Base-by-base conservation (phyloP, 2,329 filamentous ascomycete species). In the Trichoderma afroharzianum region DNA sequence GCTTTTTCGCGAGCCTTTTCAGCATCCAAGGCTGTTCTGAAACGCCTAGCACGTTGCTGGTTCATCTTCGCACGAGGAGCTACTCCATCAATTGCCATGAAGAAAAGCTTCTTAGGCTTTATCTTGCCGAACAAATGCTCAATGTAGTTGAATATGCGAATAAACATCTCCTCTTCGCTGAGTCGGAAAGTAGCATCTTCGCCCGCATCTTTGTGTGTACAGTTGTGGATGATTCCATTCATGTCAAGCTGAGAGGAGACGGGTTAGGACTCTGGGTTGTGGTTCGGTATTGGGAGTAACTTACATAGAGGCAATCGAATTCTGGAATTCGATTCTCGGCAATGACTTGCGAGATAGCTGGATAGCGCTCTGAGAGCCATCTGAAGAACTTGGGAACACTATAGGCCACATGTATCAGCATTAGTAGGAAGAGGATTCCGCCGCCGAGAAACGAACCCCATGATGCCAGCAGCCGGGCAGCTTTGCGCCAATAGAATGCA, bases 211-310 rank as follows among this genome's bases (percentile, higher is more conserved):
- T 96, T 97, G 84, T 99, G 96, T 71, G 96, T 99, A 82, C 96
- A 99, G 82, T 99, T 99, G 83, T 99, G 95, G 78, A 99, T 99
- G 81, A 99, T 99, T 76, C 96, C 96, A 83, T 99, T 99, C 96
- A 99, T 99, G 79, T 97, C 93, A 77, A 97, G 87, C 90, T 92
- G 80, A 30, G 68, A 62, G n/a, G 21, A 53, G 28, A 18, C 21
- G 28, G 47, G 21, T 68, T 36, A 69, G 67, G 39, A 53, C 21
- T 36, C 36, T 61, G 67, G 1, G 18, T 14, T 1, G 12, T 26
- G 8, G 4, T 15, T 32, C 7, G 11, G 11, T 4, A 28, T n/a
- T 2, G n/a, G 62, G 72, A 72, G 50, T 71, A 57, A 78, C 87
- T 79, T 80, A 92, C 90, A 83, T 99, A 99, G 73, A 99, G 90